Conservation (phyloP, 2,329 filamentous ascomycete species). For the Xylariaceae sp. region DNA sequence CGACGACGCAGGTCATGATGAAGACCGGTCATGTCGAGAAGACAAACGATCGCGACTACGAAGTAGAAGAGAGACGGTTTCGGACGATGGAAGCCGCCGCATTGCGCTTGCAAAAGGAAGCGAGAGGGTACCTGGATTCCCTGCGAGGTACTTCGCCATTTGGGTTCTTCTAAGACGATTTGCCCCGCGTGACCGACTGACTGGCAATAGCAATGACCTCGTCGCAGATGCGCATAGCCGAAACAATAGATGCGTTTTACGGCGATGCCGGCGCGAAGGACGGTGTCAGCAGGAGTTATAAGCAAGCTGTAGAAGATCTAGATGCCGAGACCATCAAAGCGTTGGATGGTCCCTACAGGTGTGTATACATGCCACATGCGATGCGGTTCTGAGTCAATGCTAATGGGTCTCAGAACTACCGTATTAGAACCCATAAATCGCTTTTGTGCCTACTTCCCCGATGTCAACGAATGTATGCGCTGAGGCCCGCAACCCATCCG, state of each 20-base stretch:
- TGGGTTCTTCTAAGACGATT: slow-evolving; percentile 3
- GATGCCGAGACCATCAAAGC: slow-evolving; percentile 99
- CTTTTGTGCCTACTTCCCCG: slow-evolving; percentile 97
- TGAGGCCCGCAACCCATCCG: not conserved
- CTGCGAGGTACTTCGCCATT: slow-evolving; percentile 62
- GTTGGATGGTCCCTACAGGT: slow-evolving; percentile 90
- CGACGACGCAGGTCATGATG: slow-evolving; percentile 99
- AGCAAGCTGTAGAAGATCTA: slow-evolving; percentile 95
- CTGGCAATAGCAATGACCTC: slow-evolving; percentile 69
- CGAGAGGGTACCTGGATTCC: slow-evolving; percentile 95
- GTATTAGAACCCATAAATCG: slow-evolving; percentile 92
- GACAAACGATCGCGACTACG: slow-evolving; percentile 97
- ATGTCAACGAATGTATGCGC: slow-evolving; percentile 86
- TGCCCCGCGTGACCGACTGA: slow-evolving; percentile 47
- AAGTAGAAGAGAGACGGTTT: slow-evolving; percentile 95
- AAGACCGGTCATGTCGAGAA: slow-evolving; percentile 98
- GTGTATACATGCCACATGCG: slow-evolving; percentile 22
- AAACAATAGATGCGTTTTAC: slow-evolving; percentile 99
- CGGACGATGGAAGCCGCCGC: slow-evolving; percentile 96
- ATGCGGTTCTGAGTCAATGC: not conserved
- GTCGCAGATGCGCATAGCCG: slow-evolving; percentile 97
- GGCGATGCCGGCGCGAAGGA: slow-evolving; percentile 92
- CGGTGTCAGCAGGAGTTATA: slow-evolving; percentile 94
- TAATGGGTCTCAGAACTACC: slow-evolving; percentile 58
- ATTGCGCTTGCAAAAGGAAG: slow-evolving; percentile 89